Percentiles rank a stretch among this genome's conserved stretches.
phyloP scores from a whole-genome alignment of 768 basidiomycete species.

The Antrodiella citrinella region DNA sequence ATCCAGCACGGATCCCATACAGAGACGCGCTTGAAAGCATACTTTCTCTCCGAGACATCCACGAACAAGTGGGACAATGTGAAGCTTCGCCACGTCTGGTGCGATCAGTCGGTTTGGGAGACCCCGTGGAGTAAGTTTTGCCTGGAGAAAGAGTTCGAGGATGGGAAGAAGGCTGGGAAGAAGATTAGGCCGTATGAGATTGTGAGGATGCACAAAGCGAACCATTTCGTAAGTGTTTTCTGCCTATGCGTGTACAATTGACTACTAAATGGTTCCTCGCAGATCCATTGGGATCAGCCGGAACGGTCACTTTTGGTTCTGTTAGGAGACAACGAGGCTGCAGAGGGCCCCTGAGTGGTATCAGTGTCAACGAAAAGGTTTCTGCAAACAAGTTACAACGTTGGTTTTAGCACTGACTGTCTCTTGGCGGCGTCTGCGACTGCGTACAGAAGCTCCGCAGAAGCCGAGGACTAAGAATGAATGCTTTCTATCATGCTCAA shows the following conservation, averaged over 20 bases:
- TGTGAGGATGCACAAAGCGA: not conserved
- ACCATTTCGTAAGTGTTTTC: conserved; percentile 1
- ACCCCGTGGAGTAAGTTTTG: not conserved
- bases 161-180: not conserved
- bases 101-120: conserved; percentile 5
- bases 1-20: conserved; percentile 3
- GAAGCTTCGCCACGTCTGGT: conserved; percentile 7
- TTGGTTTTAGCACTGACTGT: too few species aligned
- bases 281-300: conserved; percentile 8
- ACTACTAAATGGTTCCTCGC: not conserved
- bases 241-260: not conserved
- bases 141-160: not conserved
- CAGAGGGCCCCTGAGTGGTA: too few species aligned
- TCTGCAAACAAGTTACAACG: too few species aligned
- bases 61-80: conserved; percentile 3
- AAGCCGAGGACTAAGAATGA: too few species aligned
- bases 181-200: not conserved
- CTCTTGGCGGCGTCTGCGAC: too few species aligned
- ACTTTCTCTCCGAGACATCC: not conserved
- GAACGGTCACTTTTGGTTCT: not conserved
- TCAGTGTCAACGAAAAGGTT: too few species aligned
- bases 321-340: too few species aligned
- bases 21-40: conserved; percentile 4
- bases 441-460: too few species aligned
- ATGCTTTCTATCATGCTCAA: too few species aligned